phyloP scores from a whole-genome alignment of 1,284 basidiomycete genomes.

The Ceratobasidium sp. region DNA sequence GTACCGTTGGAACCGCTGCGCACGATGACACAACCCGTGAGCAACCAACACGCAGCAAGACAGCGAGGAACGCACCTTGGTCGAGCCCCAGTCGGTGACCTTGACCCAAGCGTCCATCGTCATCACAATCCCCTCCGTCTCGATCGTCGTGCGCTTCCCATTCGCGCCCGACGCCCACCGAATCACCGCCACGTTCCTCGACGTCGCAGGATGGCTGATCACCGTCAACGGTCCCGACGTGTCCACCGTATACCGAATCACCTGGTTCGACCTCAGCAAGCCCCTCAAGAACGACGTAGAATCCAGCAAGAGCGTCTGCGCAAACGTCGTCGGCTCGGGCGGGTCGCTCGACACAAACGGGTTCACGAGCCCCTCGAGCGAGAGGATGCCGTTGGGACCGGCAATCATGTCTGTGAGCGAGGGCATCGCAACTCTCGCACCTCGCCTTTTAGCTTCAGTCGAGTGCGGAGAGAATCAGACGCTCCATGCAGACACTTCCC shows the following conservation, averaged over 20 bases:
- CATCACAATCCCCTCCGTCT: conserved; percentile 33
- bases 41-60: not conserved
- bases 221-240: conserved; percentile 38
- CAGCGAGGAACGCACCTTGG: conserved; percentile 17
- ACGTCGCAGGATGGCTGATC: conserved; percentile 33
- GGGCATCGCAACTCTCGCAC: not conserved
- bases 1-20: conserved; percentile 39
- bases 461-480: not conserved
- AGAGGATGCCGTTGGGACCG: conserved; percentile 26
- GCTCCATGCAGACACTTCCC: not conserved
- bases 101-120: conserved; percentile 37
- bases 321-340: conserved; percentile 33
- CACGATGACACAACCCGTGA: not conserved
- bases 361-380: conserved; percentile 35
- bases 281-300: conserved; percentile 29
- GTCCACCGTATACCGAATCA: conserved; percentile 23
- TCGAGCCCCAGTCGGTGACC: conserved; percentile 39
- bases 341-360: conserved; percentile 33
- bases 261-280: conserved; percentile 5
- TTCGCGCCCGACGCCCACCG: conserved; percentile 35
- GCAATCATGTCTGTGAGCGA: not conserved
- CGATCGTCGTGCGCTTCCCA: conserved; percentile 35
- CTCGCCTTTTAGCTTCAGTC: not conserved
- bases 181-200: conserved; percentile 33
- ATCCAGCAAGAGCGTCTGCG: conserved; percentile 28